Evolutionary conservation across 1,284 basidiomycete species (phyloP).

Genomic region (Ceratorhiza oryzae-sativae): DNA sequence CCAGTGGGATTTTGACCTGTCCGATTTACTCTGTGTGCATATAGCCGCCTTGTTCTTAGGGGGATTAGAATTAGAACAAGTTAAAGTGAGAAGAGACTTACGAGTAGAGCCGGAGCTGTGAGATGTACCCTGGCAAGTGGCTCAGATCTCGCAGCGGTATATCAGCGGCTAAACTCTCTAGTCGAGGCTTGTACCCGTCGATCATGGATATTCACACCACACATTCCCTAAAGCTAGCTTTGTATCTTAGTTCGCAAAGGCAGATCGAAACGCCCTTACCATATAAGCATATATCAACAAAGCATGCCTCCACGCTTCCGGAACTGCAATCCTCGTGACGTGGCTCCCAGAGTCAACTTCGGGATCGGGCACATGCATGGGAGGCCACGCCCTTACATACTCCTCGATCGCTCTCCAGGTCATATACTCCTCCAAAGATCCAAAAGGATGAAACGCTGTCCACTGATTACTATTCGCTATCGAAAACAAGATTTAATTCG

Average conservation of each 20-base stretch:
- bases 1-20: background rate
- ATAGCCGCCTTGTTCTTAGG: constrained; percentile 5
- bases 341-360: background rate
- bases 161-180: background rate
- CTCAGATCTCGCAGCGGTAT: background rate
- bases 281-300: constrained; percentile 28
- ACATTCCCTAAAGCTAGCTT: constrained; percentile 26
- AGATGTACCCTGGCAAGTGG: background rate
- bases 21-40: constrained; percentile 8
- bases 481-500: no score
- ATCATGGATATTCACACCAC: constrained; percentile 9
- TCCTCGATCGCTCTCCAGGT: no score
- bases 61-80: background rate
- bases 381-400: no score
- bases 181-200: constrained; percentile 20
- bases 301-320: constrained; percentile 17
- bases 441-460: no score
- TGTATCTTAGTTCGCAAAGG: no score
- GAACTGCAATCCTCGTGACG: background rate
- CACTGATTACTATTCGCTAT: no score
- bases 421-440: no score
- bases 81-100: background rate
- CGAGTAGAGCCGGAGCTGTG: background rate
- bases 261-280: constrained; percentile 1
- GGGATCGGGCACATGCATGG: no score